Base-by-base conservation (phyloP, 1,139 yeast species). In the Geotrichum histeridarum region DNA sequence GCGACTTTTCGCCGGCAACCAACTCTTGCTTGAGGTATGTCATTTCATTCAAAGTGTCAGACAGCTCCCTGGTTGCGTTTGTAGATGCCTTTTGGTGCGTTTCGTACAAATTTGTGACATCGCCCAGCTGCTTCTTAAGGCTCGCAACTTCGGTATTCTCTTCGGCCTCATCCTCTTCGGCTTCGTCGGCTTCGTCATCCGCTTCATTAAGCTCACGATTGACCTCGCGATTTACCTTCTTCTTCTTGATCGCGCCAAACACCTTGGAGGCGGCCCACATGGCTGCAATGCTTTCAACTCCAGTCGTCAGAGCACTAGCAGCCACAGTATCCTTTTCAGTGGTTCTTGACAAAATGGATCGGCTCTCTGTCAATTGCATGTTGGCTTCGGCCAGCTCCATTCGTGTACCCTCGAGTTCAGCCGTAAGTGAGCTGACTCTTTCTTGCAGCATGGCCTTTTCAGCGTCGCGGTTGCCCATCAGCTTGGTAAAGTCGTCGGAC, bases 41-140 rank as follows among this genome's bases (percentile, higher is more conserved):
- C 27, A 67, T 58, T 54, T 65, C 63, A 18, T 58, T 56, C 42
- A 63, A 58, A 1, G 68, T 64, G 12, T 44, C 55, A 2, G 63
- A 54, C 4, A 67, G 60, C 32, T 67, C 67, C 17, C 47, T 51
- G 0, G 63, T 60, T 8, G 69, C 65, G 53, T 59, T 60, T n/a
- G 61, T 67, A n/a, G 69, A 64, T 1, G 72, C 72, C n/a, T 59
- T 60, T 58, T 61, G 63, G 53, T 70, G 72, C 14, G 63, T 39
- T 50, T 62, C 66, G 51, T 67, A 69, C 17, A 68, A 60, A 49
- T 61, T 47, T n/a, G 53, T 57, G 15, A 63, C 59, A 8, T 61
- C 61, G 2, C 55, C 62, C 35, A 64, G 54, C 53, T 61, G 60
- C n/a, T 51, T 51, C 36, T 60, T 63, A 35, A 65, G 56, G 12